phyloP scores from a whole-genome alignment of 1,139 yeast species.

The Suhomyces bokatorum region DNA sequence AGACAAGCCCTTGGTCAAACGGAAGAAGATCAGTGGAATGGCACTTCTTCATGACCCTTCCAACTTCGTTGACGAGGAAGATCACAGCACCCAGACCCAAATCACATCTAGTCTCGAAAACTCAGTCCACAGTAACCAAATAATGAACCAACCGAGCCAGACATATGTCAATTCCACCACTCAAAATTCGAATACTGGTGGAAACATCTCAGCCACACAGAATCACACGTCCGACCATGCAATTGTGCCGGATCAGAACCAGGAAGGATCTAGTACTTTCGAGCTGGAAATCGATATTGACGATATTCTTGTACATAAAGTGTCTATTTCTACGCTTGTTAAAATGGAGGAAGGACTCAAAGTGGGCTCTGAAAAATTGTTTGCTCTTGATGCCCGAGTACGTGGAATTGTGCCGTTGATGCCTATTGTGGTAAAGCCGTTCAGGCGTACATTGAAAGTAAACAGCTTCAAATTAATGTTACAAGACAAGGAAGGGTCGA shows the following conservation, averaged over 20 bases:
- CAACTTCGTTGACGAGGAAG: neutral
- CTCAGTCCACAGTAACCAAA: constrained; percentile 5
- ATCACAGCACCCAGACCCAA: constrained; percentile 3
- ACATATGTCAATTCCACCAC: neutral
- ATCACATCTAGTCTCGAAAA: neutral
- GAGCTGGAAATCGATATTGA: constrained; percentile 9
- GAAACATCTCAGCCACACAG: no score
- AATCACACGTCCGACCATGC: no score
- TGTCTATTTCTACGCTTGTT: constrained; percentile 13
- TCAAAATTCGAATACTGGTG: no score
- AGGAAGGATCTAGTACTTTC: neutral
- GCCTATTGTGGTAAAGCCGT: constrained; percentile 32
- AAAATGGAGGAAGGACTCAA: constrained; percentile 10
- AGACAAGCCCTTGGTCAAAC: neutral
- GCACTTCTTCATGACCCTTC: constrained; percentile 4
- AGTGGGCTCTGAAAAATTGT: constrained; percentile 17
- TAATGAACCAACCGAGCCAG: neutral
- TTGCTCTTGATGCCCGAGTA: constrained; percentile 23
- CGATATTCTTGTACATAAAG: constrained; percentile 18
- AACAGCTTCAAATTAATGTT: constrained; percentile 27
- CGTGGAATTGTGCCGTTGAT: constrained; percentile 22
- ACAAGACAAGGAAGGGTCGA: constrained; percentile 14
- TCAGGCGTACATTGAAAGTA: constrained; percentile 30
- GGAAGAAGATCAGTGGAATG: constrained; percentile 7
- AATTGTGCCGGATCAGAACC: neutral